Conservation (phyloP, 495 filamentous ascomycete species). For the Glarea lozoyensis region DNA sequence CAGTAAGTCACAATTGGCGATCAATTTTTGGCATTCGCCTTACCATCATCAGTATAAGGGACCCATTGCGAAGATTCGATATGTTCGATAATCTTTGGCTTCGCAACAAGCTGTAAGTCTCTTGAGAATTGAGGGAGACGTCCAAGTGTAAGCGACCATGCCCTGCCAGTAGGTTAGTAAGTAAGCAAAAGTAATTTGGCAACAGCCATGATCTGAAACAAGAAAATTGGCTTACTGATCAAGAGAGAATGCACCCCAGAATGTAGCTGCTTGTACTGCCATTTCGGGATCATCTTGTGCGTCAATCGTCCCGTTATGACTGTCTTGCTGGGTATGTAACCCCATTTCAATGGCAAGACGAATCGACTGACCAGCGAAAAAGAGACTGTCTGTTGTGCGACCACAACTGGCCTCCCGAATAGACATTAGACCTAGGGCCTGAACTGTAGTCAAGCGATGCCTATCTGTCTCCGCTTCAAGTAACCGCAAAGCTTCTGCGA, state of each 20-base stretch:
- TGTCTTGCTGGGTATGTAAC: too few species aligned
- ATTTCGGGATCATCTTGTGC: slow-evolving; percentile 49
- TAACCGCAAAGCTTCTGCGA: slow-evolving; percentile 53
- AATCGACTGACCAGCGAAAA: slow-evolving; percentile 56
- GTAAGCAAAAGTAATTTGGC: background rate
- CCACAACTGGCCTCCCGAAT: slow-evolving; percentile 55
- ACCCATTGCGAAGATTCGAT: slow-evolving; percentile 47
- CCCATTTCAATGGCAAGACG: slow-evolving; percentile 59
- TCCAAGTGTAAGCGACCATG: slow-evolving; percentile 55
- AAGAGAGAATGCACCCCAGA: slow-evolving; percentile 62
- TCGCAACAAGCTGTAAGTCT: slow-evolving; percentile 43
- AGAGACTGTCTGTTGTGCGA: slow-evolving; percentile 57
- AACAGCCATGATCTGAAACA: slow-evolving; percentile 3
- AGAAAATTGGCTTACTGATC: slow-evolving; percentile 47
- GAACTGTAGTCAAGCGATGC: slow-evolving; percentile 63
- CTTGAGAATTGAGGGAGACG: slow-evolving; percentile 54
- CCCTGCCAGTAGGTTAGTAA: slow-evolving; percentile 33
- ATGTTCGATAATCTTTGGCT: slow-evolving; percentile 45
- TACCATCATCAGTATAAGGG: slow-evolving; percentile 49
- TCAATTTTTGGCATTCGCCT: background rate
- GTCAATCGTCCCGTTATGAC: too few species aligned
- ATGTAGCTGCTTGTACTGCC: slow-evolving; percentile 58
- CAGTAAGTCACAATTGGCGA: background rate
- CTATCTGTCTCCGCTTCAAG: slow-evolving; percentile 47
- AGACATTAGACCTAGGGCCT: slow-evolving; percentile 70